A percentile compares a stretch with the other conserved stretches of the same genome.
Conservation (phyloP, 83 land plant genomes). For the Picea abies region DNA sequence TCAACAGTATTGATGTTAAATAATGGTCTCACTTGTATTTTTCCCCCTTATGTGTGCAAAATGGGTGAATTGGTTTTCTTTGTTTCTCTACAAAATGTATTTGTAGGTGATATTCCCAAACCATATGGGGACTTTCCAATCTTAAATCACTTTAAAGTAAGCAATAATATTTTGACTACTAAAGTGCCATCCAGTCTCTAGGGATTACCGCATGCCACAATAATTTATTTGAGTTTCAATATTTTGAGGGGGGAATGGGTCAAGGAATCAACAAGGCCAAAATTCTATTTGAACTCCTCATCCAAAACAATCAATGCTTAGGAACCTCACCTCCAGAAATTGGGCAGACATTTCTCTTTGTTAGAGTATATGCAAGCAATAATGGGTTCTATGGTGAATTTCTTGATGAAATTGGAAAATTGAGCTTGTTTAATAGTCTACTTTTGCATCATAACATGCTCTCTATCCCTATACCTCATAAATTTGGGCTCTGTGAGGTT, state of each 20-base stretch:
- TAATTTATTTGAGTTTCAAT: constrained; percentile 26
- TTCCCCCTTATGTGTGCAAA: constrained; percentile 58
- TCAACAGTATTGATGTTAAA: constrained; percentile 54
- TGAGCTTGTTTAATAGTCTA: not conserved
- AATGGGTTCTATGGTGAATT: constrained; percentile 31
- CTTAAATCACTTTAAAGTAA: constrained; percentile 39
- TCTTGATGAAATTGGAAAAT: constrained; percentile 20
- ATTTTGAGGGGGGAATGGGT: constrained; percentile 22
- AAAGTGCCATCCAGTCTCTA: constrained; percentile 49
- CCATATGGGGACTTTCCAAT: constrained; percentile 40
- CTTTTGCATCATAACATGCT: not conserved
- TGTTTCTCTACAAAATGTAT: constrained; percentile 41
- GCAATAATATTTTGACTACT: constrained; percentile 44
- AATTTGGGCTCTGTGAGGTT: too few species aligned
- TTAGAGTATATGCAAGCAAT: not conserved
- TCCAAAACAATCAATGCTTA: too few species aligned
- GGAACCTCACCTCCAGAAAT: constrained; percentile 27
- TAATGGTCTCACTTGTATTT: constrained; percentile 43
- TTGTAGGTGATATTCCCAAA: constrained; percentile 59
- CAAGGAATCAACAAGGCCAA: constrained; percentile 21
- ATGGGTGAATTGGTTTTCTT: constrained; percentile 41
- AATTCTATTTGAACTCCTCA: constrained; percentile 7
- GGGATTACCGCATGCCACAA: constrained; percentile 34
- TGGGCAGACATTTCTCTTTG: not conserved
- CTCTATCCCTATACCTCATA: not conserved